phyloP scores from a whole-genome alignment of 805 yeast genomes.

The Yamadazyma scolyti region DNA sequence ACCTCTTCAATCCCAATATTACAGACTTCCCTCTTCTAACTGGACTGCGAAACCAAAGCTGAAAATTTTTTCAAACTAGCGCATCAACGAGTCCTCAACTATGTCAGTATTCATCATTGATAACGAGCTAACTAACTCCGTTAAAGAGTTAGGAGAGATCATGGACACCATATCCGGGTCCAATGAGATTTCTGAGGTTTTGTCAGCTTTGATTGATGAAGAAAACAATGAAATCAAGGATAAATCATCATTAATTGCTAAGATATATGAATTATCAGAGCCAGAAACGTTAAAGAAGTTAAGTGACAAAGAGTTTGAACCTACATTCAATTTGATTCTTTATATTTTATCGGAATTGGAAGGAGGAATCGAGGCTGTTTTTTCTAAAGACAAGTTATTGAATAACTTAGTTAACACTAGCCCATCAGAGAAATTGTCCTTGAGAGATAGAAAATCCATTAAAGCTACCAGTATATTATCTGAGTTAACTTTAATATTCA shows the following conservation, averaged over 20 bases:
- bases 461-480: slow-evolving; percentile 40
- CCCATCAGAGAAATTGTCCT: slow-evolving; percentile 34
- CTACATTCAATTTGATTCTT: slow-evolving; percentile 39
- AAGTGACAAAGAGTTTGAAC: slow-evolving; percentile 43
- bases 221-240: slow-evolving; percentile 19
- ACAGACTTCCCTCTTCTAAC: too few species aligned
- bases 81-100: slow-evolving; percentile 1
- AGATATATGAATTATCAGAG: slow-evolving; percentile 24
- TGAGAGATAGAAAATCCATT: slow-evolving; percentile 43
- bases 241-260: slow-evolving; percentile 24
- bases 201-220: slow-evolving; percentile 18
- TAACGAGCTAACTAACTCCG: slow-evolving; percentile 37
- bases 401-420: slow-evolving; percentile 26
- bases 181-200: slow-evolving; percentile 23
- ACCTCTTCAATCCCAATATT: too few species aligned
- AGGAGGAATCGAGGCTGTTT: slow-evolving; percentile 20
- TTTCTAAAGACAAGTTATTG: slow-evolving; percentile 23
- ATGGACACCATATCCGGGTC: slow-evolving; percentile 29
- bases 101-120: slow-evolving; percentile 45
- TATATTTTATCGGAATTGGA: slow-evolving; percentile 32
- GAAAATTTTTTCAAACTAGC: slow-evolving; percentile 1
- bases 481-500: slow-evolving; percentile 37
- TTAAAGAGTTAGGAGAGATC: slow-evolving; percentile 36
- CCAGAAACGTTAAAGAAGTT: slow-evolving; percentile 28
- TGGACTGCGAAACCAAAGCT: too few species aligned